Evolutionary conservation across 306 rosid species (phyloP), one percentile per base, ranked within the genome.

Genomic region (Acmispon strigosus): DNA sequence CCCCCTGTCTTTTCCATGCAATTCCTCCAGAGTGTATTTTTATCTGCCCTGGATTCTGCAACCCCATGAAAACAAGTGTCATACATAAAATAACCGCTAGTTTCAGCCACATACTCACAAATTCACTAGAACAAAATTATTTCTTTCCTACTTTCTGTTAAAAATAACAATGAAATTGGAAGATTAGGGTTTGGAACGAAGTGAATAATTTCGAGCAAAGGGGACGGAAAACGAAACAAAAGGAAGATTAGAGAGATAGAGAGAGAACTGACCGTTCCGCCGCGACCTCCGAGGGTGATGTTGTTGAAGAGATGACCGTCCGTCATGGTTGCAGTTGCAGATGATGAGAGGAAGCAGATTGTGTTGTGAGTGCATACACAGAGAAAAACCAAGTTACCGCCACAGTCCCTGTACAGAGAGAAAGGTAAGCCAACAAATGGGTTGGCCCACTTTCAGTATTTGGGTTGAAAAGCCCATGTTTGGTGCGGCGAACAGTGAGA

Each of bases 31-130:
- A 81, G 78, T 65, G 76, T 77, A 88, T 80, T 80, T 83, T 95
- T 68, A 95, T 87, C 80, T 91, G 99, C 67, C 99, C 99, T 6
- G 92, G 86, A 86, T 88, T 95, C 99, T 95, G 99, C 81, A 69
- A 70, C 22, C 41, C 53, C 52, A 20, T 42, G 42, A 73, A 42
- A 10, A 71, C 6, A 62, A 22, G 61, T 11, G 18, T 41, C 55
- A 69, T 37, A 56, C 16, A n/a, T n/a, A n/a, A n/a, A n/a, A 45
- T 22, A 73, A 42, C 3, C 18, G 3, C 59, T 41, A 59, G 49
- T 42, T 56, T 59, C 43, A 43, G 42, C 20, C 36, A 51, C 41
- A 29, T 43, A 7, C 22, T 70, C 45, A 45, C 41, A 44, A 63
- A 20, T 36, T 75, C 36, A 62, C 58, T 27, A 20, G 5, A 19